Evolutionary conservation across 305 asterid species (phyloP), one percentile per base, ranked within the genome.

Genomic region (Fraxinus velutina): DNA sequence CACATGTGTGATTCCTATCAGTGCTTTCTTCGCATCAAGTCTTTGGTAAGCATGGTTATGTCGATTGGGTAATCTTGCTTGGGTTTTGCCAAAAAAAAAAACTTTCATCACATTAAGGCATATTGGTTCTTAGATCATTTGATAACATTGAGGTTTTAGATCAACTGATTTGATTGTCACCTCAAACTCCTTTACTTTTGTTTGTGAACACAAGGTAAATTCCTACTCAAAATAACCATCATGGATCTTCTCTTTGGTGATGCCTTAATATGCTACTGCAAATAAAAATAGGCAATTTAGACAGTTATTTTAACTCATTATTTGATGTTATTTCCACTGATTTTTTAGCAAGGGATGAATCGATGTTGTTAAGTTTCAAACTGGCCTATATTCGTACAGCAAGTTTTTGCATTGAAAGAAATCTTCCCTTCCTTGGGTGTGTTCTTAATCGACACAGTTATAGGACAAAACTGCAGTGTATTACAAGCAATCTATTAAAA

Each of bases 1-100:
- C 1, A 90, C 97, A 24, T 93, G 98, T 82, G 98, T 96, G 71
- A 86, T 96, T 84, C 99, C 99, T 72, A 96, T 96, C 78, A 94
- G 98, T 83, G 98, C 98, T 55, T 93, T 93, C 91, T 93, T 93
- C 79, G 97, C 97, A 6, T 86, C 97, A 30, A 92, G 95, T 87
- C 97, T 91, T 79, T 96, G 99, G 99, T 94, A 88, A 87, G 98
- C 81, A 79, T 75, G 78, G 64, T 79, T 55, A 80, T 37, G 75
- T 73, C 57, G 76, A 82, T 70, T 66, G 72, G 57, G 44, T 75
- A 34, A 50, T 37, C 39, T 66, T 73, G 83, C 32, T 75, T 84
- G 68, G 44, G 50, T 17, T 74, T 78, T 77, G 33, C 33, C 12
- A 5, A 52, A 52, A 52, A 52, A 15, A 19, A 71, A 10, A 37